phyloP scores from a whole-genome alignment of 352 stramenopile species.

The Phytophthora melonis region DNA sequence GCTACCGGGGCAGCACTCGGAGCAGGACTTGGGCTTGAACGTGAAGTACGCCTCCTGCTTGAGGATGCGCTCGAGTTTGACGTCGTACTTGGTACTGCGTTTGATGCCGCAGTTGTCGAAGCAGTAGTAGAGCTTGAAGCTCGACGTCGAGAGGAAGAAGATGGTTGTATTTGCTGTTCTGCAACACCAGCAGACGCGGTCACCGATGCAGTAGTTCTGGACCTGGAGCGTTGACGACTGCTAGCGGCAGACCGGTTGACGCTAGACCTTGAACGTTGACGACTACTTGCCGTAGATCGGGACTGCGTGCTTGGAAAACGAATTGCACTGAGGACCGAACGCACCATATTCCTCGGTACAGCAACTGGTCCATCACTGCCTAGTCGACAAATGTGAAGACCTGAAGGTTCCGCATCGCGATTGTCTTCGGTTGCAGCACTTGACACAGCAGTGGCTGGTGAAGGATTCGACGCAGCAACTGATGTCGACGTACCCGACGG shows the following conservation, averaged over 20 bases:
- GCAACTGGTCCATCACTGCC: slow-evolving; percentile 3
- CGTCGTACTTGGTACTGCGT: slow-evolving; percentile 6
- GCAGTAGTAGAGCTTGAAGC: background rate
- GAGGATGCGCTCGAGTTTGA: background rate
- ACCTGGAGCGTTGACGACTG: slow-evolving; percentile 1
- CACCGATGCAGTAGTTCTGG: slow-evolving; percentile 6
- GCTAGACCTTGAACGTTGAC: slow-evolving; percentile 5
- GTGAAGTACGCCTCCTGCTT: background rate
- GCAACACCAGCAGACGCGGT: background rate
- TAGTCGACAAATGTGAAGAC: slow-evolving; percentile 5
- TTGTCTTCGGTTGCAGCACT: background rate
- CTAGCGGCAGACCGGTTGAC: slow-evolving; percentile 1
- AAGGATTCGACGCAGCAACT: background rate
- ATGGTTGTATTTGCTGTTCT: background rate
- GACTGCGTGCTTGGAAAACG: slow-evolving; percentile 14
- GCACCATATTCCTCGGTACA: slow-evolving; percentile 22
- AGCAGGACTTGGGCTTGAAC: background rate
- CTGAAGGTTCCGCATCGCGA: slow-evolving; percentile 1
- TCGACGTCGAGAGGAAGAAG: slow-evolving; percentile 14
- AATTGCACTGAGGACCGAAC: slow-evolving; percentile 13
- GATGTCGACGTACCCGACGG: background rate
- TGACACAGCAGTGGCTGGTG: background rate
- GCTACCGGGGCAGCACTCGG: slow-evolving; percentile 4
- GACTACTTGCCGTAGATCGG: background rate
- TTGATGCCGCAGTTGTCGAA: background rate